Percentiles rank a stretch among this genome's conserved stretches.
These are phyloP conservation scores for Leptographium galeiforme DNA, from an alignment of 2,329 filamentous ascomycete species.

Conservation along the genomic window DNA sequence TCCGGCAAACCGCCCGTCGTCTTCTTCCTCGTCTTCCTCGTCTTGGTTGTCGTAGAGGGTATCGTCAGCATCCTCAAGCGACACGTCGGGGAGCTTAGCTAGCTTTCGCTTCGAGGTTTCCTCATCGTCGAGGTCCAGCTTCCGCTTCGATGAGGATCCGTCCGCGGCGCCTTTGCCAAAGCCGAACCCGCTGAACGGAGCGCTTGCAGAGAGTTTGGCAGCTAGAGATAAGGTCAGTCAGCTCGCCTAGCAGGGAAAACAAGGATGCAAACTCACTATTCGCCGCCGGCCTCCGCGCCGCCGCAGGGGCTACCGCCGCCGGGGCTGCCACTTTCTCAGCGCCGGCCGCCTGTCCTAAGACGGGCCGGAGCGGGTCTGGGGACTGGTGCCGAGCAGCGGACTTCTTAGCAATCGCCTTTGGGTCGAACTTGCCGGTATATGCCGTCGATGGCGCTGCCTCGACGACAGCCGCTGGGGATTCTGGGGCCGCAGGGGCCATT, in stretches of 20 bases:
- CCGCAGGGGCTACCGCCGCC: neutral
- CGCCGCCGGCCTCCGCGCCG: neutral
- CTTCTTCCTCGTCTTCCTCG: slow-evolving; percentile 55
- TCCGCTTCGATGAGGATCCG: slow-evolving; percentile 52
- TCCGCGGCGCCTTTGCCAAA: slow-evolving; percentile 51
- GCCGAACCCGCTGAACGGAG: slow-evolving; percentile 69
- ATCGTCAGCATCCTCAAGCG: slow-evolving; percentile 49
- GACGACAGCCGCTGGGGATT: slow-evolving; percentile 22
- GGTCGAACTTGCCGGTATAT: slow-evolving; percentile 72
- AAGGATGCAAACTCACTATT: slow-evolving; percentile 1
- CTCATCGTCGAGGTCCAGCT: slow-evolving; percentile 77
- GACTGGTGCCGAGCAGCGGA: slow-evolving; percentile 46
- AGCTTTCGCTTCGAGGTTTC: slow-evolving; percentile 78
- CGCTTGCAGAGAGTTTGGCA: slow-evolving; percentile 24
- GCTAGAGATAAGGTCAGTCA: neutral
- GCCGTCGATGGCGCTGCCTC: slow-evolving; percentile 29
- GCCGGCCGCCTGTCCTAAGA: slow-evolving; percentile 24
- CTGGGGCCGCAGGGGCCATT: slow-evolving; percentile 32
- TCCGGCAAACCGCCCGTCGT: slow-evolving; percentile 62
- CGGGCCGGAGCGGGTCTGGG: slow-evolving; percentile 36
- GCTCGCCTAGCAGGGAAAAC: no score
- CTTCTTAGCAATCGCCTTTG: slow-evolving; percentile 76
- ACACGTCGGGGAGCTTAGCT: slow-evolving; percentile 72
- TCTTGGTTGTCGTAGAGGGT: slow-evolving; percentile 47
- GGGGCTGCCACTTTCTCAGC: slow-evolving; percentile 15